A percentile compares a stretch with the other conserved stretches of the same genome.
Conservation (phyloP, 495 filamentous ascomycete species). For the Acidomyces sp. region DNA sequence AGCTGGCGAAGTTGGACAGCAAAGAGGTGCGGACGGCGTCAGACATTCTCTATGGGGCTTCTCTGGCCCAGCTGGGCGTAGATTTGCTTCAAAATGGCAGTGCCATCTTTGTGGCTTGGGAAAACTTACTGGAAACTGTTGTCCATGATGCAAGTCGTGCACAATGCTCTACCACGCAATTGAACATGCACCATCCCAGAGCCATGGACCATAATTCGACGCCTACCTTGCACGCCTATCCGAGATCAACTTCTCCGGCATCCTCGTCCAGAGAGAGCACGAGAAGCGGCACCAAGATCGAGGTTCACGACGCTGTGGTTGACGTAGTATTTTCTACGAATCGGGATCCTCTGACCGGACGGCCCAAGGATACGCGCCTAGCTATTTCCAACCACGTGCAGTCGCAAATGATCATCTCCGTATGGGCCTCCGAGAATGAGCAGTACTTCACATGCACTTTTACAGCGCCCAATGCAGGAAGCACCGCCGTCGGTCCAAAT, state of each 20-base stretch:
- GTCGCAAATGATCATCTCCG: constrained; percentile 54
- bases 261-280: constrained; percentile 36
- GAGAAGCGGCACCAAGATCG: constrained; percentile 8
- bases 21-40: constrained; percentile 22
- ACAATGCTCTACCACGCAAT: constrained; percentile 8
- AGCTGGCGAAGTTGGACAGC: background rate
- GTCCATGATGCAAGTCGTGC: constrained; percentile 20
- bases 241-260: constrained; percentile 2
- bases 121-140: constrained; percentile 26
- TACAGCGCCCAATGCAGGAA: constrained; percentile 33
- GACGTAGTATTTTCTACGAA: constrained; percentile 42
- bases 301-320: constrained; percentile 34
- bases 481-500: constrained; percentile 18
- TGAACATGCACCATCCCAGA: constrained; percentile 11
- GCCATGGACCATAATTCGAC: background rate
- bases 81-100: constrained; percentile 46
- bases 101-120: constrained; percentile 31
- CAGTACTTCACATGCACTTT: constrained; percentile 55
- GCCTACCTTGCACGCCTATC: background rate
- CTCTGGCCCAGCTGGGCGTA: constrained; percentile 46
- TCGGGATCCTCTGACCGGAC: constrained; percentile 12
- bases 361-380: constrained; percentile 22
- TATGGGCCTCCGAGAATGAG: constrained; percentile 47
- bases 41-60: constrained; percentile 42
- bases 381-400: constrained; percentile 26